These are phyloP conservation scores for Prunus padus DNA, from an alignment of 306 rosid genomes.

Conservation along the genomic window DNA sequence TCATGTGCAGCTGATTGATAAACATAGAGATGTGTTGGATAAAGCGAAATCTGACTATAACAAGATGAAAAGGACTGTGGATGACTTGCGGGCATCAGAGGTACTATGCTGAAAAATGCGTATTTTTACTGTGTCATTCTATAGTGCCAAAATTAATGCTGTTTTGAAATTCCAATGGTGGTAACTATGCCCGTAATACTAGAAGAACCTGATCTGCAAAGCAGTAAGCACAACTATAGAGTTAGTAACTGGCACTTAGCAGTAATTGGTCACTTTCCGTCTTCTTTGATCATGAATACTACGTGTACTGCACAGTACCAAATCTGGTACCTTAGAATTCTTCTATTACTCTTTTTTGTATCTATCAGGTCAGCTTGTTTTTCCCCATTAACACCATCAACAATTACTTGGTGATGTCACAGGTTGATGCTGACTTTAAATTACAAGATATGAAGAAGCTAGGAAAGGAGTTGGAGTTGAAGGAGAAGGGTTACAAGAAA, in stretches of 20 bases:
- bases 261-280: background rate
- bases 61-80: conserved; percentile 62
- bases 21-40: conserved; percentile 62
- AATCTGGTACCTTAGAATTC: background rate
- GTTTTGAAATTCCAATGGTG: background rate
- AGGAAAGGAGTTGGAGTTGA: conserved; percentile 69
- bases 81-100: conserved; percentile 84
- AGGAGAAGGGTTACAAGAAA: conserved; percentile 71
- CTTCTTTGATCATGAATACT: background rate
- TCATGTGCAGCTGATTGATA: conserved; percentile 57
- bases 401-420: conserved; percentile 18
- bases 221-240: background rate
- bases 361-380: background rate
- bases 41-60: conserved; percentile 64
- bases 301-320: background rate
- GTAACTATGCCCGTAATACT: background rate
- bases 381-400: background rate
- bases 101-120: conserved; percentile 35
- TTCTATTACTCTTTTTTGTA: background rate
- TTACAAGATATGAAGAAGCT: conserved; percentile 80
- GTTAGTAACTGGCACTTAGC: background rate
- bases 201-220: background rate
- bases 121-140: conserved; percentile 15
- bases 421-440: conserved; percentile 90
- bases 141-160: background rate